These are phyloP conservation scores for Clonostachys chloroleuca DNA, from an alignment of 2,329 filamentous ascomycete genomes.

Conservation along the genomic window DNA sequence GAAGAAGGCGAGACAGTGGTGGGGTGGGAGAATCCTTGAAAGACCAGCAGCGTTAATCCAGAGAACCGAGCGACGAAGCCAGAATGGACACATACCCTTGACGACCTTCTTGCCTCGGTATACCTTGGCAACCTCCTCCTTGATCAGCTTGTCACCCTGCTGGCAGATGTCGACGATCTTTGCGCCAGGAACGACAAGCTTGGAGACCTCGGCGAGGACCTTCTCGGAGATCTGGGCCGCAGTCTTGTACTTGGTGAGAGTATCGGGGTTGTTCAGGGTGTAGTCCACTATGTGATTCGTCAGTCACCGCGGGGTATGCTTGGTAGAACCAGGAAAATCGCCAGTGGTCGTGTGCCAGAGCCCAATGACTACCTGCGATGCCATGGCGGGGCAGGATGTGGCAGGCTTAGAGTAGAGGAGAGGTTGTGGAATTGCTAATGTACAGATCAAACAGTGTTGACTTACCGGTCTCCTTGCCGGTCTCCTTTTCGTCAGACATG, in stretches of 20 bases:
- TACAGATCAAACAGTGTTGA: conserved; percentile 5
- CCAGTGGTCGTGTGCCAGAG: too few species aligned
- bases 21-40: conserved; percentile 79
- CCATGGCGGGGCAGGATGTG: too few species aligned
- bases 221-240: conserved; percentile 94
- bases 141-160: conserved; percentile 90
- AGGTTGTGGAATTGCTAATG: too few species aligned
- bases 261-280: conserved; percentile 86
- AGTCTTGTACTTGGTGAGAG: conserved; percentile 98
- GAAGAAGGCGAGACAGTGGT: conserved; percentile 92
- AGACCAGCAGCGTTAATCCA: not conserved
- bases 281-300: conserved; percentile 56
- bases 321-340: too few species aligned
- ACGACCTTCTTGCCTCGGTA: conserved; percentile 97
- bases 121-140: conserved; percentile 91
- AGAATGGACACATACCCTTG: conserved; percentile 61
- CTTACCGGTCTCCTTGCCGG: conserved; percentile 42
- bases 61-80: not conserved
- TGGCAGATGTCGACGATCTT: conserved; percentile 95
- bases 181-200: conserved; percentile 73
- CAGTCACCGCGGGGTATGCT: too few species aligned
- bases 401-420: too few species aligned
- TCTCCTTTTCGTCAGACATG: conserved; percentile 35
- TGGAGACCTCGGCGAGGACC: conserved; percentile 80
- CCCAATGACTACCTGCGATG: too few species aligned